Conservation (phyloP, 2,329 filamentous ascomycete species). For the Sporothrix euskadiensis region DNA sequence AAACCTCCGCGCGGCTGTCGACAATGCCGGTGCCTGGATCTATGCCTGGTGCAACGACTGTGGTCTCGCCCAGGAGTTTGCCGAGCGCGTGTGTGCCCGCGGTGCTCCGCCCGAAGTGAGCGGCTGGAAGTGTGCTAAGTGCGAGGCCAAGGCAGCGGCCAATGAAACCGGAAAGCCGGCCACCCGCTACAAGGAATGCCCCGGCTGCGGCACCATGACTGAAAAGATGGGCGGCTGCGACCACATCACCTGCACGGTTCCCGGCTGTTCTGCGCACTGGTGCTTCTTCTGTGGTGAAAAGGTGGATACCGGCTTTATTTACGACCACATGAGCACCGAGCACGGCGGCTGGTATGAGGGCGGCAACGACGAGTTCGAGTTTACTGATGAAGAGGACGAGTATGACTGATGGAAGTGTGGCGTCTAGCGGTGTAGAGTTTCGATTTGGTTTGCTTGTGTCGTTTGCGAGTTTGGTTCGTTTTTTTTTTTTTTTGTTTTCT, state of each 20-base stretch:
- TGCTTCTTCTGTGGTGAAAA: conserved; percentile 49
- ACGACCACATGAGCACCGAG: conserved; percentile 32
- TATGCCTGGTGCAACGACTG: conserved; percentile 52
- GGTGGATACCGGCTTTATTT: background rate
- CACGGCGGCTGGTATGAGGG: conserved; percentile 27
- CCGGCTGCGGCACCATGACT: conserved; percentile 43
- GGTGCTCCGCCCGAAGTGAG: conserved; percentile 43
- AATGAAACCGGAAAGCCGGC: background rate
- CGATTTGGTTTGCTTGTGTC: background rate
- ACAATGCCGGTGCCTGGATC: conserved; percentile 47
- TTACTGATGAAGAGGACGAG: background rate
- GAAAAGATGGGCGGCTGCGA: conserved; percentile 50
- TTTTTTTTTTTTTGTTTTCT: background rate
- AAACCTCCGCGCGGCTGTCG: conserved; percentile 44
- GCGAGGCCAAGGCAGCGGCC: conserved; percentile 37
- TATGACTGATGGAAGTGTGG: background rate
- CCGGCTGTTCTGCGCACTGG: conserved; percentile 45
- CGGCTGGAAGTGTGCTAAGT: conserved; percentile 48
- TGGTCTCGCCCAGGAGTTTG: conserved; percentile 44
- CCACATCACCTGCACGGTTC: conserved; percentile 45
- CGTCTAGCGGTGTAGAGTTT: background rate
- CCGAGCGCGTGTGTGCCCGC: conserved; percentile 48
- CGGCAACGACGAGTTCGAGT: background rate
- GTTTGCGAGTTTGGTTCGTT: background rate
- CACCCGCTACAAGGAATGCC: conserved; percentile 38